These are phyloP conservation scores for Pythium monospermum DNA, from an alignment of 352 stramenopile species.

Conservation along the genomic window DNA sequence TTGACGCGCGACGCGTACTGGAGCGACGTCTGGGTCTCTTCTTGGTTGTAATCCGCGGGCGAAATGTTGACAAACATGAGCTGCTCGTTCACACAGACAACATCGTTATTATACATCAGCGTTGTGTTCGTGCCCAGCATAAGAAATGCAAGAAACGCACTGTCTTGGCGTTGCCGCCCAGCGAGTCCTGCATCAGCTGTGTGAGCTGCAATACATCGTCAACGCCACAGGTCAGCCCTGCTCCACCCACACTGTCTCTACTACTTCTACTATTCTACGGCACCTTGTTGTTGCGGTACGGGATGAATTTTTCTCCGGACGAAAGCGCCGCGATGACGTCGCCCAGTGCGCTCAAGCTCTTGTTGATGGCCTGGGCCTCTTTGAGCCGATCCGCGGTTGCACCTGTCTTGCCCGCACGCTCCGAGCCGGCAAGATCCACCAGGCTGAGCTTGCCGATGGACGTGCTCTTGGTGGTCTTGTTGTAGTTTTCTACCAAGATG, in stretches of 20 bases:
- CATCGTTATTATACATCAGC: not conserved
- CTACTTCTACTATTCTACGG: not conserved
- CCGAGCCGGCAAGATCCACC: conserved; percentile 85
- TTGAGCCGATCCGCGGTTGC: conserved; percentile 82
- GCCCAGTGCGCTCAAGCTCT: conserved; percentile 84
- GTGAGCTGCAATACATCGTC: conserved; percentile 55
- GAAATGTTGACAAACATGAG: conserved; percentile 91
- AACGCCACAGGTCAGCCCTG: conserved; percentile 1
- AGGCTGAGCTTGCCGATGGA: conserved; percentile 81
- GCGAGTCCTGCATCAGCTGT: conserved; percentile 91
- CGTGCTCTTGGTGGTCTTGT: conserved; percentile 85
- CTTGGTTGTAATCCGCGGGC: conserved; percentile 87
- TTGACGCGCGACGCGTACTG: conserved; percentile 82
- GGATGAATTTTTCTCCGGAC: conserved; percentile 91
- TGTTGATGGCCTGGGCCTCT: conserved; percentile 89
- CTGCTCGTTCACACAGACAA: conserved; percentile 15
- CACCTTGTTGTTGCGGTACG: conserved; percentile 92
- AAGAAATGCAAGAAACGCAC: conserved; percentile 34
- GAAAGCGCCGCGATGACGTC: conserved; percentile 91
- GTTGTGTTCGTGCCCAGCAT: not conserved
- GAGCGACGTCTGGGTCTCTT: conserved; percentile 82
- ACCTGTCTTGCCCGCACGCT: conserved; percentile 83
- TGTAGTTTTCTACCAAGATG: conserved; percentile 84
- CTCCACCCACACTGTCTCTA: not conserved
- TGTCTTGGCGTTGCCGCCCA: conserved; percentile 92